Evolutionary conservation across 1,284 basidiomycete species (phyloP), one percentile per base, ranked within the genome.

Genomic region (Cutaneotrichosporon sp.): DNA sequence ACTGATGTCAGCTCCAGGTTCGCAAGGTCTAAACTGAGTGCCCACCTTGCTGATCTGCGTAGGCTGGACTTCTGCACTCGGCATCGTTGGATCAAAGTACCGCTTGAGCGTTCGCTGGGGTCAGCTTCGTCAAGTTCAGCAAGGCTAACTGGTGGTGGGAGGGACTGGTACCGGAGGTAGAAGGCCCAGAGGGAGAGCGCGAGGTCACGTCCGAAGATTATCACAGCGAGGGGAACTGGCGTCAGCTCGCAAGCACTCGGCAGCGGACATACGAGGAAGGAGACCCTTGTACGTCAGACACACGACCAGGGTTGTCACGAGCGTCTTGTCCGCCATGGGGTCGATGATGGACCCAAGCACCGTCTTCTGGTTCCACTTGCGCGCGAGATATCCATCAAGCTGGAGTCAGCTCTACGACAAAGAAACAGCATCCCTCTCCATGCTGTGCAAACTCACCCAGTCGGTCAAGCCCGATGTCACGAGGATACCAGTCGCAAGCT

Each of bases 21-120:
- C 2, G 11, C 22, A 10, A 32, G 5, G 3, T 22, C 27, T 26
- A 5, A 55, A 76, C 42, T 48, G n/a, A n/a, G n/a, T n/a, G n/a
- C n/a, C n/a, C n/a, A 87, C 89, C 79, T 94, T 94, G 80, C 88
- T 92, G 49, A 94, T 91, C 37, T 76, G 76, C 5, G 93, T 97
- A 0, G 93, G 93, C 25, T 83, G 82, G 7, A 97, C 91, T 71
- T 94, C 90, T 0, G 90, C 94, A 1, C 90, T 92, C 1, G 94
- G 92, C 55, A 97, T 84, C 12, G 87, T 87, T 55, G 94, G 89
- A 70, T 97, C 90, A 85, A 91, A 97, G 74, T 97, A 98, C 33
- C 94, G 82, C 42, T 78, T 70, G 65, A 90, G 84, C 0, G 92
- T 97, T 85, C 94, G 93, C 88, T 92, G 64, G 3, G 11, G 51